A percentile compares a stretch with the other conserved stretches of the same genome.
phyloP scores from a whole-genome alignment of 805 yeast species.

The Groenewaldozyma salmanticensis region DNA sequence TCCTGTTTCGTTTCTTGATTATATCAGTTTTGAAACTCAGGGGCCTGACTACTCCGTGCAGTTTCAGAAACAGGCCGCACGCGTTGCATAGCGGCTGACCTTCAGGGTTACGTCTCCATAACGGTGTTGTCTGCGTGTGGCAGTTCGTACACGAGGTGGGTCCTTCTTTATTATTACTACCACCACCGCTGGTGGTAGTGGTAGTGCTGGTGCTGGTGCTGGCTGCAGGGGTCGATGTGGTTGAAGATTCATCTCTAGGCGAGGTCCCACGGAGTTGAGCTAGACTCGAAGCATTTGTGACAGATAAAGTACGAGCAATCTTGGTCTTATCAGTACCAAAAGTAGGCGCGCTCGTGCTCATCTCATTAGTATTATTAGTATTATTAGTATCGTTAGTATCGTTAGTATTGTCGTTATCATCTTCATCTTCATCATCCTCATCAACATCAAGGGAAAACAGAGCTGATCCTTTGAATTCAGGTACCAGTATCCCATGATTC shows the following conservation, averaged over 20 bases:
- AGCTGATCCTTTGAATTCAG: no score
- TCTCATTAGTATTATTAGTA: not conserved
- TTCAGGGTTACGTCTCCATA: constrained; percentile 89
- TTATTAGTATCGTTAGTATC: not conserved
- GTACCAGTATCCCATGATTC: no score
- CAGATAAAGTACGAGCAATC: constrained; percentile 11
- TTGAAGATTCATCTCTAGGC: no score
- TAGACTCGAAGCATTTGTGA: constrained; percentile 11
- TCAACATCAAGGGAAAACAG: constrained; percentile 5
- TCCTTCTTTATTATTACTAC: not conserved
- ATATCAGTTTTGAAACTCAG: constrained; percentile 85
- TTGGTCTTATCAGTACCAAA: no score
- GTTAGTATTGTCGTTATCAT: not conserved
- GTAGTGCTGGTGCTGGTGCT: constrained; percentile 1
- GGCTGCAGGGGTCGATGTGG: constrained; percentile 1
- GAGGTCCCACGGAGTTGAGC: no score
- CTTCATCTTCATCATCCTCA: not conserved
- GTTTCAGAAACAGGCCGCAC: constrained; percentile 83
- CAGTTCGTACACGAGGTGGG: constrained; percentile 68
- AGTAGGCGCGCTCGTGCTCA: no score
- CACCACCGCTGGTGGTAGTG: not conserved
- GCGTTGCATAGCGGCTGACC: constrained; percentile 95
- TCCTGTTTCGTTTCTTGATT: constrained; percentile 82
- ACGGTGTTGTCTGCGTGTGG: constrained; percentile 83
- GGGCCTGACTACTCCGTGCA: constrained; percentile 95